Evolutionary conservation across 2,329 filamentous ascomycete species (phyloP).

Genomic region (Calonectria pseudoreteaudii): DNA sequence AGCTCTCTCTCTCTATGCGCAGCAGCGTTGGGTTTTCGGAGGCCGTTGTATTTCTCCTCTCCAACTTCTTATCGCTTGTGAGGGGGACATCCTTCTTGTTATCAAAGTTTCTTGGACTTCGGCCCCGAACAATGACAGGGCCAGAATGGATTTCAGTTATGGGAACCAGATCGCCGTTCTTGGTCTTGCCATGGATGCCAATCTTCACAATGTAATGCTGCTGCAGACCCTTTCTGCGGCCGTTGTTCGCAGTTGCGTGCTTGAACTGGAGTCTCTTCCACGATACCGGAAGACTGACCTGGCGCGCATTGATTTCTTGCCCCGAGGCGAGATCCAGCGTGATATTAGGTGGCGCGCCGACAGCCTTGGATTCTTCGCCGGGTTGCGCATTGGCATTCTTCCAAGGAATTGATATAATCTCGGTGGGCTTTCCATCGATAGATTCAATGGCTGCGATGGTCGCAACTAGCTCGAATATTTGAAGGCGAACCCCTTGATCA

Average conservation of each 20-base stretch:
- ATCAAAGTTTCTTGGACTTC: conserved; percentile 94
- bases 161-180: conserved; percentile 72
- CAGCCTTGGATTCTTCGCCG: conserved; percentile 62
- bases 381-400: conserved; percentile 77
- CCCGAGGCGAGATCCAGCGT: conserved; percentile 67
- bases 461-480: conserved; percentile 82
- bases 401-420: conserved; percentile 97
- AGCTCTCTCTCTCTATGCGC: conserved; percentile 50
- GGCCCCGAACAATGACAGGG: conserved; percentile 93
- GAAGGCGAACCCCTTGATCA: conserved; percentile 82
- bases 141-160: conserved; percentile 90
- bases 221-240: conserved; percentile 90
- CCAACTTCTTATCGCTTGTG: conserved; percentile 63
- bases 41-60: conserved; percentile 56
- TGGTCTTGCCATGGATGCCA: conserved; percentile 82
- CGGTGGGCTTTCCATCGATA: conserved; percentile 90
- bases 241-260: conserved; percentile 96
- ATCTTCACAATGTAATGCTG: conserved; percentile 94
- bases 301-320: conserved; percentile 81
- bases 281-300: conserved; percentile 83
- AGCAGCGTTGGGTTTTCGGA: conserved; percentile 48
- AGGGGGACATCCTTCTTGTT: conserved; percentile 87
- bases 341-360: conserved; percentile 64
- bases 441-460: conserved; percentile 90
- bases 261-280: conserved; percentile 98